Base-by-base conservation (phyloP, 495 filamentous ascomycete species). In the Pyronema domesticum region DNA sequence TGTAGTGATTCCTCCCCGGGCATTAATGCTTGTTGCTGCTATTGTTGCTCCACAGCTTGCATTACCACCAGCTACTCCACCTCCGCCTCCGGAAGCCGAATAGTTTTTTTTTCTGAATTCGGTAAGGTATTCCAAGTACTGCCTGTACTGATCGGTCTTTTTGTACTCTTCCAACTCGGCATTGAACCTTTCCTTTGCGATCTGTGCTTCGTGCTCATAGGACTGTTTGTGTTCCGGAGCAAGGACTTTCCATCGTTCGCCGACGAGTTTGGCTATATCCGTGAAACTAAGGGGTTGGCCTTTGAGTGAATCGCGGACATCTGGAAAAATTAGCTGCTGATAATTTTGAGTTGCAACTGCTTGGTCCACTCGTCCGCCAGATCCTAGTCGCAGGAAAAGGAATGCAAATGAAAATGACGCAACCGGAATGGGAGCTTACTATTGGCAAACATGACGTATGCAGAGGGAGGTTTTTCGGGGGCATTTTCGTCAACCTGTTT, bases 361-460 rank as follows among this genome's bases (percentile, higher is more conserved):
- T 30, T 30, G 23, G 23, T 30, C 23, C 23, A 30, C 23, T 30
- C 23, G 23, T 30, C 23, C 47, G 11, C 37, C 4, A 34, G 47
- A 8, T 55, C 23, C 23, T 1, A 30, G 5, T 5, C 23, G 23
- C 2, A 30, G 23, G 5, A 23, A 5, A 5, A 30, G 2, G 5
- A 5, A 30, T 2, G 23, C 23, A 30, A 17, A 13, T 3, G 23
- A 30, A 30, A 30, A 30, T 30, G 23, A 30, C 2, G 2, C 1
- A 5, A 30, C 17, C 7, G 45, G 14, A 51, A 45, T 2, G 34
- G 54, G n/a, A 18, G 34, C 79, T 67, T 69, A 85, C 82, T 81
- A 65, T 87, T 87, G 3, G 83, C 86, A 63, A 88, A 88, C 52
- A 88, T 78, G 18, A 88, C 83, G 66, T 88, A 88, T 37, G 84